A percentile compares a stretch with the other conserved stretches of the same genome.
Conservation (phyloP, 306 rosid species). For the Luffa aegyptiaca region DNA sequence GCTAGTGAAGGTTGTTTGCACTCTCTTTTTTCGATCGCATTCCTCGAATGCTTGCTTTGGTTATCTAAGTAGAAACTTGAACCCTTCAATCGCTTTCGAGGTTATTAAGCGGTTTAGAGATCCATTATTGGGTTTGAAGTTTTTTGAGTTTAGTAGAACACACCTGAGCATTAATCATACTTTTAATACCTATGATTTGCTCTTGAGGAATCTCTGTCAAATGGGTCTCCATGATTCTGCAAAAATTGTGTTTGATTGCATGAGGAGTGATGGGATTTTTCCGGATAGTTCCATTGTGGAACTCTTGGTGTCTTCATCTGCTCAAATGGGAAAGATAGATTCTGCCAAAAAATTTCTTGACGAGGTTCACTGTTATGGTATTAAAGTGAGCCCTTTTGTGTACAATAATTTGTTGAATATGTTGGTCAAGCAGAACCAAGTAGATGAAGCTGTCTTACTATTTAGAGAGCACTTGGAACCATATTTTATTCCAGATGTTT, state of each 20-base stretch:
- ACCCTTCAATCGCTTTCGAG: constrained; percentile 53
- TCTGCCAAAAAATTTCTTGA: constrained; percentile 40
- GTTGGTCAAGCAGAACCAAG: constrained; percentile 38
- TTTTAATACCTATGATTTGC: constrained; percentile 48
- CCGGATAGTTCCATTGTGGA: constrained; percentile 47
- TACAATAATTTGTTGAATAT: constrained; percentile 53
- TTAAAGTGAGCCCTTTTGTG: constrained; percentile 31
- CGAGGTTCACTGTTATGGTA: constrained; percentile 29
- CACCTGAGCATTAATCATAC: constrained; percentile 32
- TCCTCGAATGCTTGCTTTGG: constrained; percentile 32
- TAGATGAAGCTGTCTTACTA: constrained; percentile 48
- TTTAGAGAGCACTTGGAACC: constrained; percentile 46
- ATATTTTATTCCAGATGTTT: constrained; percentile 29
- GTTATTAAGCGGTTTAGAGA: constrained; percentile 52
- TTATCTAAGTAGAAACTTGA: constrained; percentile 40
- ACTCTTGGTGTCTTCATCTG: constrained; percentile 54
- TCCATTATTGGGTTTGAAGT: constrained; percentile 47
- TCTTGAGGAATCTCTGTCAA: constrained; percentile 65
- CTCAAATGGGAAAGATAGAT: constrained; percentile 38
- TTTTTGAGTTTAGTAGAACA: constrained; percentile 50
- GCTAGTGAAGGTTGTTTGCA: constrained; percentile 64
- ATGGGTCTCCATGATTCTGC: constrained; percentile 51
- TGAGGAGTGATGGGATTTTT: constrained; percentile 54
- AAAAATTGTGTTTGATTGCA: constrained; percentile 45
- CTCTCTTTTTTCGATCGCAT: constrained; percentile 47